Percentiles rank a stretch among this genome's conserved stretches.
phyloP scores from a whole-genome alignment of 192 early-diverging fungal species.

The Coemansia sp. region DNA sequence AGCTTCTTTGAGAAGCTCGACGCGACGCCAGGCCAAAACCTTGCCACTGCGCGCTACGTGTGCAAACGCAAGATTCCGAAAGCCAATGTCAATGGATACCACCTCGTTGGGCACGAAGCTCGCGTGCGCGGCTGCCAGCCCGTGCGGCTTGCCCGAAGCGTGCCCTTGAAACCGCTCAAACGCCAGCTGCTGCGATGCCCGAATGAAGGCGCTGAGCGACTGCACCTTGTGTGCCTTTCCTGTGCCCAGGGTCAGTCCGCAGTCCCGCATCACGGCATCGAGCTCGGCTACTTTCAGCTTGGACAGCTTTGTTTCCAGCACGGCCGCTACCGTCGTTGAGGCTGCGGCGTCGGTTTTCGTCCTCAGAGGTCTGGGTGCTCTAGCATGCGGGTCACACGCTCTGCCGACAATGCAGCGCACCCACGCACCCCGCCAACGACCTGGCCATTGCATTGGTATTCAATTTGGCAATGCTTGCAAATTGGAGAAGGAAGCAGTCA shows the following conservation, averaged over 20 bases:
- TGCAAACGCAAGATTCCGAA: constrained; percentile 47
- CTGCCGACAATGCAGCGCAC: no score
- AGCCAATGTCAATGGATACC: constrained; percentile 54
- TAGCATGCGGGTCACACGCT: no score
- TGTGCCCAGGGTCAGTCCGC: constrained; percentile 35
- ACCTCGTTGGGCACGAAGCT: constrained; percentile 33
- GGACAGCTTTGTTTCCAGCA: constrained; percentile 11
- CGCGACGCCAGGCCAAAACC: constrained; percentile 38
- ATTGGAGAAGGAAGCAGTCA: no score
- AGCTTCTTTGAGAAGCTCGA: constrained; percentile 39
- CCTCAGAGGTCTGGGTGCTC: no score
- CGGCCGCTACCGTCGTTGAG: background rate
- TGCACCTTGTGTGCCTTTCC: constrained; percentile 30
- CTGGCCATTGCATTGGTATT: no score
- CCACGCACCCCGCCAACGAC: no score
- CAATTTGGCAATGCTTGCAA: no score
- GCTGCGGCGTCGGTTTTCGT: background rate
- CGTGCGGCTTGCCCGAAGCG: constrained; percentile 1
- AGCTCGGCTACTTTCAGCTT: constrained; percentile 30
- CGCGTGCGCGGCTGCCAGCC: constrained; percentile 6
- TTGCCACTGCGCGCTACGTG: constrained; percentile 29
- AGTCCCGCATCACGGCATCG: constrained; percentile 26
- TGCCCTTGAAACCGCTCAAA: constrained; percentile 13
- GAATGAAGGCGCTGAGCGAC: constrained; percentile 30
- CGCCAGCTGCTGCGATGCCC: constrained; percentile 27